phyloP scores from a whole-genome alignment of 495 filamentous ascomycete species.

The Thozetella sp. region DNA sequence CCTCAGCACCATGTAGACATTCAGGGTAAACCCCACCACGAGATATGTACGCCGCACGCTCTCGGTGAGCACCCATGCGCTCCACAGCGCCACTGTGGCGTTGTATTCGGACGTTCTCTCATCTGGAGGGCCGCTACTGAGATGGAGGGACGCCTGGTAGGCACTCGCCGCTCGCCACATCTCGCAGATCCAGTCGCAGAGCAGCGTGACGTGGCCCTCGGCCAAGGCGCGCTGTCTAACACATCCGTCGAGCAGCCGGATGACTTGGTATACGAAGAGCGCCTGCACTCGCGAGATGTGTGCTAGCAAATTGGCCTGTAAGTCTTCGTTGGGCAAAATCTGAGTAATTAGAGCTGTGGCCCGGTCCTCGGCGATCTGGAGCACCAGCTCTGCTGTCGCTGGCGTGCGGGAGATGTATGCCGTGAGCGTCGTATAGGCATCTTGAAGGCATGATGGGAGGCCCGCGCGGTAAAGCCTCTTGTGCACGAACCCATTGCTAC shows the following conservation, averaged over 20 bases:
- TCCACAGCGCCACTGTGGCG: conserved; percentile 14
- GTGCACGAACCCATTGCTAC: conserved; percentile 37
- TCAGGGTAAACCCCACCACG: conserved; percentile 17
- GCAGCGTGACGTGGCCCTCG: conserved; percentile 42
- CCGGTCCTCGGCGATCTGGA: conserved; percentile 25
- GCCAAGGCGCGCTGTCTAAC: conserved; percentile 48
- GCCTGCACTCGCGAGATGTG: conserved; percentile 49
- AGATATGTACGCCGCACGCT: conserved; percentile 32
- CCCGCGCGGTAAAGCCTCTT: conserved; percentile 26
- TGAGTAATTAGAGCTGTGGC: conserved; percentile 13
- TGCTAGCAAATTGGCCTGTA: conserved; percentile 11
- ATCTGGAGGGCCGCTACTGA: conserved; percentile 35
- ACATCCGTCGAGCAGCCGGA: conserved; percentile 60
- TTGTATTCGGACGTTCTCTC: conserved; percentile 20
- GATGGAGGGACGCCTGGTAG: conserved; percentile 9
- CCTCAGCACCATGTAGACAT: conserved; percentile 29
- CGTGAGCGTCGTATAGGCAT: conserved; percentile 24
- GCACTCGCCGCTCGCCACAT: conserved; percentile 27
- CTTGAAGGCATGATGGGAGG: conserved; percentile 28
- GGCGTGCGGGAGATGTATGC: conserved; percentile 20
- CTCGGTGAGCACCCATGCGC: conserved; percentile 37
- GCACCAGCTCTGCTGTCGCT: conserved; percentile 13
- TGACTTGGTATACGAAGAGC: conserved; percentile 52
- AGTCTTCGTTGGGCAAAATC: conserved; percentile 2
- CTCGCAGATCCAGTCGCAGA: conserved; percentile 40